phyloP scores from a whole-genome alignment of 2,329 filamentous ascomycete genomes.

The Aureobasidium sp. region DNA sequence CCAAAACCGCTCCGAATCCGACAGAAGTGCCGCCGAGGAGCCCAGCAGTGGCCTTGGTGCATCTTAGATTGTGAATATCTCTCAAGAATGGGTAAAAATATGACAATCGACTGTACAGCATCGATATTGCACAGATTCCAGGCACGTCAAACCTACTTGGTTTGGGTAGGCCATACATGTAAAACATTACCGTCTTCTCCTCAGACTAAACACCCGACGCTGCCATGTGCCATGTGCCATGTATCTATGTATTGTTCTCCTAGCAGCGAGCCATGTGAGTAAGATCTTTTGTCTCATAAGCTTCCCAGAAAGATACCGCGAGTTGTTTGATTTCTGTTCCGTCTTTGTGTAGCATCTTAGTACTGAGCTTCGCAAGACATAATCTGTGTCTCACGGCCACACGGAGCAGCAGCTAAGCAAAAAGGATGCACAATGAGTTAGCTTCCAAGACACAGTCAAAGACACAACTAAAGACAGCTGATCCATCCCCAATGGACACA shows the following conservation, averaged over 20 bases:
- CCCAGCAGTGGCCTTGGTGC: slow-evolving; percentile 24
- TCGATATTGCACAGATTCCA: neutral
- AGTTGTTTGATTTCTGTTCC: neutral
- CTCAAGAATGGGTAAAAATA: neutral
- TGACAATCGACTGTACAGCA: neutral
- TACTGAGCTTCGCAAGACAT: neutral
- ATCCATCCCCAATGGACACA: neutral
- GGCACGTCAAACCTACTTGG: neutral
- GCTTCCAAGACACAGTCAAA: no score
- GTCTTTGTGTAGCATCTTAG: neutral
- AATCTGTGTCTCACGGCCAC: no score
- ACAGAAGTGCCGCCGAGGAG: slow-evolving; percentile 22
- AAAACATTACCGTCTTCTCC: neutral
- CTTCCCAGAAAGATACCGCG: neutral
- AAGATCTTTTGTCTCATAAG: neutral
- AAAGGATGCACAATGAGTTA: no score
- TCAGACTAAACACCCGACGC: neutral
- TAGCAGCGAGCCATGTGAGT: neutral
- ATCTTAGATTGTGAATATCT: slow-evolving; percentile 15
- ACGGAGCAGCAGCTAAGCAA: no score
- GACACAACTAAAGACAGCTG: no score
- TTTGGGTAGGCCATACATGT: neutral
- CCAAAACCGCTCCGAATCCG: slow-evolving; percentile 18
- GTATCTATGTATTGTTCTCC: neutral
- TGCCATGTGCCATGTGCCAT: neutral